Base-by-base conservation (phyloP, 169 alveolate genomes). In the Plasmodium fragile region DNA sequence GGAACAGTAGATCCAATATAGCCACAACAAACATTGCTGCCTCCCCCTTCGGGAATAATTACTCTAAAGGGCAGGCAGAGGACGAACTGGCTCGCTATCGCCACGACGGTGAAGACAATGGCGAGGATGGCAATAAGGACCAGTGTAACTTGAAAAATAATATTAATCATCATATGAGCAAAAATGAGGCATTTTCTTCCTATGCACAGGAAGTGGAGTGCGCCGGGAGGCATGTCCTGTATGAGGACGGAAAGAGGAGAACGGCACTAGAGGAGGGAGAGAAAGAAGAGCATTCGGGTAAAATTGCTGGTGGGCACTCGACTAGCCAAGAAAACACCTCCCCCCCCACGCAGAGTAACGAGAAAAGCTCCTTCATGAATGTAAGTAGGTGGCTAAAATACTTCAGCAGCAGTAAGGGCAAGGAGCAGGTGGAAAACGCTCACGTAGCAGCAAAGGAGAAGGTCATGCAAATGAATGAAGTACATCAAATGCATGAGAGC, bases 351-450 rank as follows among this genome's bases (percentile, higher is more conserved):
- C 32, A 75, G 11, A 78, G 32, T 30, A 4, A 34, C 13, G 18
- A 28, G 8, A n/a, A 41, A 39, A 41, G 32, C 53, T 78, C 83
- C 49, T 7, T 78, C 53, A 22, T 78, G 55, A 78, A 41, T 5
- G 69, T 78, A 11, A 41, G 83, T 13, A 78, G 69, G 25, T 78
- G 83, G 83, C 83, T 78, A 11, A 78, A 28, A 22, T 78, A 18
- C 32, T 78, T 78, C 32, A 43, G 69, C 5, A 78, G 30, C 4
- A 36, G 32, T 41, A 78, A 43, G 55, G 53, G 30, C 11, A 78
- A 4, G 32, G 55, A 43, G n/a, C 7, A 39, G 53, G 49, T 34
- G 55, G 55, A 41, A 22, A 30, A 72, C 0, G 5, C 71, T 1
- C 45, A 78, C 8, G 83, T 22, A 16, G 8, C 25, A 43, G 72